A percentile compares a stretch with the other conserved stretches of the same genome.
Evolutionary conservation across 2,329 filamentous ascomycete species (phyloP).

Genomic region (Xylariaceae sp.): DNA sequence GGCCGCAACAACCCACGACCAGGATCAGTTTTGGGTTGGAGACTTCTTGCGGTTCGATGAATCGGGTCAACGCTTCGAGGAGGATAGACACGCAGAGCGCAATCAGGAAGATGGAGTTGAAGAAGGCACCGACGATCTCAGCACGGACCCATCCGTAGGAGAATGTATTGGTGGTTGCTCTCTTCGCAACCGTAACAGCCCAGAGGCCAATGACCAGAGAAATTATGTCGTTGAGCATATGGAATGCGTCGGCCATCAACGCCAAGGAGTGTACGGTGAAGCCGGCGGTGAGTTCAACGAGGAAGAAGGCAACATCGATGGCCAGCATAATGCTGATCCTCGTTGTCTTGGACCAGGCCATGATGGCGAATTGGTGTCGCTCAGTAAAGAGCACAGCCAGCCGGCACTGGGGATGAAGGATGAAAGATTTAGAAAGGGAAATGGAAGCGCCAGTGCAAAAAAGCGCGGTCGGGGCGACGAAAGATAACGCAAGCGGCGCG

Average conservation of each 20-base stretch:
- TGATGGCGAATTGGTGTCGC: slow-evolving; percentile 34
- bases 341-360: slow-evolving; percentile 87
- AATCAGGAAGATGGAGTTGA: slow-evolving; percentile 96
- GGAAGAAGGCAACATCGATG: slow-evolving; percentile 85
- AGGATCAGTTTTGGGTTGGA: slow-evolving; percentile 78
- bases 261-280: slow-evolving; percentile 87
- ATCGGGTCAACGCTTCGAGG: slow-evolving; percentile 85
- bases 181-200: slow-evolving; percentile 85
- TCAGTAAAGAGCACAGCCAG: too few species aligned
- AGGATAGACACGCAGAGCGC: slow-evolving; percentile 94
- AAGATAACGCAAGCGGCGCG: too few species aligned
- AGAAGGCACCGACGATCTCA: slow-evolving; percentile 89
- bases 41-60: slow-evolving; percentile 86
- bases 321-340: slow-evolving; percentile 88
- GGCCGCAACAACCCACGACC: slow-evolving; percentile 77
- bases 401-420: too few species aligned
- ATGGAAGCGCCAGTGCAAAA: too few species aligned
- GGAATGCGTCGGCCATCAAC: slow-evolving; percentile 92
- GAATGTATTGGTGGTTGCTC: slow-evolving; percentile 81
- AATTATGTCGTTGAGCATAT: slow-evolving; percentile 99
- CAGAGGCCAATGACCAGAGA: slow-evolving; percentile 87
- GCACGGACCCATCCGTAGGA: slow-evolving; percentile 98
- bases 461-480: too few species aligned
- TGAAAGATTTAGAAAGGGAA: too few species aligned
- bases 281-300: slow-evolving; percentile 79